Conservation (phyloP, 257 asterid species). For the Ilex aquifolium region DNA sequence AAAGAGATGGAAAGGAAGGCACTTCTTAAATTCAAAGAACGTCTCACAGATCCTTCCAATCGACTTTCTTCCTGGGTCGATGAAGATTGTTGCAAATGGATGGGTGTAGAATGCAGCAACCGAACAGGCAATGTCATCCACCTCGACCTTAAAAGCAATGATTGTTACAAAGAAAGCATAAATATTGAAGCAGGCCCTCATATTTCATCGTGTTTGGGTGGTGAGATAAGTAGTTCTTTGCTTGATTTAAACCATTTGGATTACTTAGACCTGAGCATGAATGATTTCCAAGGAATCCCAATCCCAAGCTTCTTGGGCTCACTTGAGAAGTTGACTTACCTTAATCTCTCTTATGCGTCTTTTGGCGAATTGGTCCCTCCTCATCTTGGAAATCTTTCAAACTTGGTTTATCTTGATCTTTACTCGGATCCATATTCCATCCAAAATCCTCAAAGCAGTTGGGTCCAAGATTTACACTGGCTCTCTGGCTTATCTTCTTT, state of each 20-base stretch:
- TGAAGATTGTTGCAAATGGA: constrained; percentile 29
- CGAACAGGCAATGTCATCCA: constrained; percentile 20
- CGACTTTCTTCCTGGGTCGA: constrained; percentile 32
- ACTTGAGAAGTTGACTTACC: too few relatives aligned
- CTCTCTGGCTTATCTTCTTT: too few relatives aligned
- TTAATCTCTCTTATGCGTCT: too few relatives aligned
- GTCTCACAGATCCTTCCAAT: constrained; percentile 26
- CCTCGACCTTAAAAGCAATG: constrained; percentile 19
- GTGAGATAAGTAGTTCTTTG: constrained; percentile 25
- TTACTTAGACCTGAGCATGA: constrained; percentile 30
- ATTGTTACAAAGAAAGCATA: constrained; percentile 1
- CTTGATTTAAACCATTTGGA: constrained; percentile 19
- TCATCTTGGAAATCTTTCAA: too few relatives aligned
- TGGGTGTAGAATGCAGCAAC: constrained; percentile 26
- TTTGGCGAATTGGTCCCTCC: too few relatives aligned
- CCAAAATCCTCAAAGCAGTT: too few relatives aligned
- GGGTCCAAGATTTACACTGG: too few relatives aligned
- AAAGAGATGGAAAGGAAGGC: constrained; percentile 19
- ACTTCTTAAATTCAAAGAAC: constrained; percentile 21
- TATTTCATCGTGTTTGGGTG: constrained; percentile 4
- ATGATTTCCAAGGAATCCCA: too few relatives aligned
- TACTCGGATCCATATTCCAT: too few relatives aligned
- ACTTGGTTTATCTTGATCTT: too few relatives aligned
- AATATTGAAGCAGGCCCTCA: neutral
- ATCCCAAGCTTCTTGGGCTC: too few relatives aligned